Evolutionary conservation across 345 rosid genomes (phyloP).

Genomic region (Firmiana major): DNA sequence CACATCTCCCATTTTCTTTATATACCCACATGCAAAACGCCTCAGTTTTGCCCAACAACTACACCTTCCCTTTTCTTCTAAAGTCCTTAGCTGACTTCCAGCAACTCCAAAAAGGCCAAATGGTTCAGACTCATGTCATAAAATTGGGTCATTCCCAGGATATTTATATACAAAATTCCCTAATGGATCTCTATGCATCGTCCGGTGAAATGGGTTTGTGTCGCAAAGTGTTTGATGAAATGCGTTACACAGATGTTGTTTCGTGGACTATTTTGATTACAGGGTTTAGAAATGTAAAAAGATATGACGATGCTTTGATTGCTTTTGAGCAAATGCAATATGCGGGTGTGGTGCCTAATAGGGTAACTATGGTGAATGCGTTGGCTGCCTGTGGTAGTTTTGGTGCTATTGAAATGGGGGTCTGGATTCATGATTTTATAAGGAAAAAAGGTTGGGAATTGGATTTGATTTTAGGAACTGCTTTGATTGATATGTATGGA

Average conservation of each 20-base stretch:
- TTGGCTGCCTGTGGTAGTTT: slow-evolving; percentile 41
- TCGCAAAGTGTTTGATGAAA: slow-evolving; percentile 49
- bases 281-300: slow-evolving; percentile 31
- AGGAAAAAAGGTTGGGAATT: slow-evolving; percentile 45
- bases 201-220: slow-evolving; percentile 32
- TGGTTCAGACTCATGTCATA: slow-evolving; percentile 43
- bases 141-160: slow-evolving; percentile 40
- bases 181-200: slow-evolving; percentile 37
- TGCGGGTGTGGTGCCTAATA: slow-evolving; percentile 45
- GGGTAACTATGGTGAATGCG: slow-evolving; percentile 56
- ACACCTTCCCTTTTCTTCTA: slow-evolving; percentile 53
- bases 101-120: slow-evolving; percentile 29
- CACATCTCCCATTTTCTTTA: slow-evolving; percentile 32
- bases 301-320: slow-evolving; percentile 40
- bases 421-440: slow-evolving; percentile 51
- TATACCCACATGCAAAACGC: slow-evolving; percentile 36
- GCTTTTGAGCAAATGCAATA: slow-evolving; percentile 52
- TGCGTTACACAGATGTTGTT: slow-evolving; percentile 47
- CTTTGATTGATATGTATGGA: slow-evolving; percentile 49
- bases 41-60: slow-evolving; percentile 37
- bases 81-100: slow-evolving; percentile 46
- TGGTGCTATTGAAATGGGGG: slow-evolving; percentile 49
- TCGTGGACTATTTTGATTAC: slow-evolving; percentile 55
- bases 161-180: slow-evolving; percentile 42
- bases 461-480: slow-evolving; percentile 52